phyloP scores from a whole-genome alignment of 805 yeast genomes.

The Jamesozyma spencerorum region DNA sequence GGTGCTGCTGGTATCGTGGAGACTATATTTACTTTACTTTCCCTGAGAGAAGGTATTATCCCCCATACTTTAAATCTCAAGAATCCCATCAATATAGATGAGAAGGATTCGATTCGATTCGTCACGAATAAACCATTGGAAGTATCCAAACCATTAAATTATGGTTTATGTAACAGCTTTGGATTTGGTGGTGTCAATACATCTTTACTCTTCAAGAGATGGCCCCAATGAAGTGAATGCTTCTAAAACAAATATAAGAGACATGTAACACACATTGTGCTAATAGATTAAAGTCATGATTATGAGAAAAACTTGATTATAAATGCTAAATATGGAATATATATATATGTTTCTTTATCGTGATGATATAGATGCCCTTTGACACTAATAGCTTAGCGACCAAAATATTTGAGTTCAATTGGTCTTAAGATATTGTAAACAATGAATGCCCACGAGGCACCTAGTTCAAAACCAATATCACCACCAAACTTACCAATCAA shows the following conservation, averaged over 20 bases:
- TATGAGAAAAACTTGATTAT: neutral
- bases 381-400: constrained; percentile 28
- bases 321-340: neutral
- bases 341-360: neutral
- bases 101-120: constrained; percentile 39
- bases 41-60: constrained; percentile 44
- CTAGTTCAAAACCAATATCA: constrained; percentile 80
- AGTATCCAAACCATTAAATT: constrained; percentile 27
- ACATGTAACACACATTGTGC: too few relatives aligned
- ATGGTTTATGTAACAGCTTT: constrained; percentile 80
- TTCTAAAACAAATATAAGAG: neutral
- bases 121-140: constrained; percentile 41
- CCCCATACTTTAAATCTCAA: constrained; percentile 80
- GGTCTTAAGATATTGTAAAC: constrained; percentile 52
- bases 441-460: constrained; percentile 54
- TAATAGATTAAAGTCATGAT: too few relatives aligned
- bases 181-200: constrained; percentile 98
- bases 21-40: constrained; percentile 65
- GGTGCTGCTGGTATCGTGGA: constrained; percentile 98
- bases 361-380: too few relatives aligned
- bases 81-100: constrained; percentile 7
- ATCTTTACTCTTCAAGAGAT: constrained; percentile 47
- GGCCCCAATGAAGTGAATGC: neutral
- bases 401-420: constrained; percentile 56
- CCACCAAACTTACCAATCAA: constrained; percentile 64